These are phyloP conservation scores for Moesziomyces antarcticus DNA, from an alignment of 1,284 basidiomycete species.

Conservation along the genomic window DNA sequence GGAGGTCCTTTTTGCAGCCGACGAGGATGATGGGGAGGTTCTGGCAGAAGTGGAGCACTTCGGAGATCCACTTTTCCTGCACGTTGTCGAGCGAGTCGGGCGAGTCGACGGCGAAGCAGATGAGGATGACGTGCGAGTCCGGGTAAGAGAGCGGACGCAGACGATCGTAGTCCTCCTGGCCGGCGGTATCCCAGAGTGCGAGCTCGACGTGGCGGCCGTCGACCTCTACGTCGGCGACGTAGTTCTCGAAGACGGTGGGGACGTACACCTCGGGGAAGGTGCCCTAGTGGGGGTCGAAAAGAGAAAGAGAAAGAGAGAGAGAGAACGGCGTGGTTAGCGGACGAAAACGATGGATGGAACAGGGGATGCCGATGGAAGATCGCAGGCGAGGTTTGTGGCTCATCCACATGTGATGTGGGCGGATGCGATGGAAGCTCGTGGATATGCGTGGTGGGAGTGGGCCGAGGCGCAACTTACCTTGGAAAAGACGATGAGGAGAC, in stretches of 20 bases:
- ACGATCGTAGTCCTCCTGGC: slow-evolving; percentile 79
- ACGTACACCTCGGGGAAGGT: slow-evolving; percentile 95
- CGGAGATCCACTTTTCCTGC: slow-evolving; percentile 96
- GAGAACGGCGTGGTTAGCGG: neutral
- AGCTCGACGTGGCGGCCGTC: slow-evolving; percentile 91
- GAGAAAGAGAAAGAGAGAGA: neutral
- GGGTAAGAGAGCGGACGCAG: slow-evolving; percentile 78
- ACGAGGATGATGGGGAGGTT: slow-evolving; percentile 88
- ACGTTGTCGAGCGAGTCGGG: slow-evolving; percentile 94
- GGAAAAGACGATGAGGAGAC: slow-evolving; percentile 84
- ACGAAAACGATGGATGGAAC: neutral
- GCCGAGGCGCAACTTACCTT: slow-evolving; percentile 70
- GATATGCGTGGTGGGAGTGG: no score
- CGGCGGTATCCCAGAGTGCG: slow-evolving; percentile 94
- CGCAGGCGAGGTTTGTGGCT: no score
- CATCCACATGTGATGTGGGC: no score
- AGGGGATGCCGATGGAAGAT: neutral
- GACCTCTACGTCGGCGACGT: slow-evolving; percentile 88
- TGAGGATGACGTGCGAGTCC: slow-evolving; percentile 91
- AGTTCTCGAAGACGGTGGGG: slow-evolving; percentile 90
- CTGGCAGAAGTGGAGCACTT: slow-evolving; percentile 91
- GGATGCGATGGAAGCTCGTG: no score
- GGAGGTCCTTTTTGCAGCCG: slow-evolving; percentile 80
- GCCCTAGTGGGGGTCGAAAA: slow-evolving; percentile 71
- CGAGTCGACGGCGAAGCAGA: slow-evolving; percentile 91